Base-by-base conservation (phyloP, 495 filamentous ascomycete species). In the Tuber borchii region DNA sequence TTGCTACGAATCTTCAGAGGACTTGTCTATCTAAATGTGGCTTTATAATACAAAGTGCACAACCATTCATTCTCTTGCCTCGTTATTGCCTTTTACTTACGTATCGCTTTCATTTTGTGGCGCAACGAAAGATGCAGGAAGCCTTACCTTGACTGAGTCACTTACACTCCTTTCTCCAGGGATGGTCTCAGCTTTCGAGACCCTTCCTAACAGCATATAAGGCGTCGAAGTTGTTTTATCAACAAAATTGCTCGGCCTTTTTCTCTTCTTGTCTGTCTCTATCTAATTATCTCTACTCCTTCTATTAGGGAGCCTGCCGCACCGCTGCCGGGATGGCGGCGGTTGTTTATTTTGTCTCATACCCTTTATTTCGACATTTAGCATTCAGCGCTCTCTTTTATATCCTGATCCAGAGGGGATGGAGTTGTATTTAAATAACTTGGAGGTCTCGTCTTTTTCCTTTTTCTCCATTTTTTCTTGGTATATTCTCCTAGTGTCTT, bases 1-100 rank as follows among this genome's bases (percentile, higher is more conserved):
- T 40, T 84, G 84, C 72, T 86, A 86, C 72, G 85, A 86, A 73
- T 82, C 80, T 22, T 68, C 75, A 22, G 80, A 82, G 46, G 80
- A 82, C 40, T 78, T 79, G 68, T 74, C 77, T 20, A 46, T 79
- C 26, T 79, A 61, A 48, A 34, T 31, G 26, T 12, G 3, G 26
- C 17, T 26, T 34, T 16, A 65, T 65, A 65, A 31, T 31, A 34
- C 26, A 26, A 26, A 16, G 56, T 31, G 56, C 56, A 65, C 56
- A 34, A 26, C n/a, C 56, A 17, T 26, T 31, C 56, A 34, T 34
- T 65, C 56, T 65, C 56, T 34, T 65, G 26, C 26, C 26, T 34
- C n/a, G 12, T 31, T 22, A n/a, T 34, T 65, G 26, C 56, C 14
- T 34, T 34, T 34, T 61, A 61, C 51, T 65, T 65, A 17, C 26